Base-by-base conservation (phyloP, 2,329 filamentous ascomycete genomes). In the Neoarthrinium moseri region DNA sequence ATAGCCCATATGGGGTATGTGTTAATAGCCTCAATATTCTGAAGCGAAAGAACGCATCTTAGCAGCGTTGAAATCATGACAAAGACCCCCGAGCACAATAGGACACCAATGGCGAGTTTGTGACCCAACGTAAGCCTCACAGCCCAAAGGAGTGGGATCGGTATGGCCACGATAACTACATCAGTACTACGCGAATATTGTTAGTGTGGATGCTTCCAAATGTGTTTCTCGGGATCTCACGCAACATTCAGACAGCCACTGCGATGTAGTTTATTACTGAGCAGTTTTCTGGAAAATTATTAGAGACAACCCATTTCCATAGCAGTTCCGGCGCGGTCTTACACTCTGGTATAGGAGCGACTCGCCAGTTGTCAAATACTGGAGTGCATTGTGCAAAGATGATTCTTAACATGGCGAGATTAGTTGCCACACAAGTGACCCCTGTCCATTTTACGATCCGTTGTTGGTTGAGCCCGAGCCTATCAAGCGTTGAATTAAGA, bases 61-160 rank as follows among this genome's bases (percentile, higher is more conserved):
- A 73, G 56, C 0, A 73, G 49, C 1, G 69, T 65, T 18, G 69
- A 68, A 6, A 66, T 51, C 48, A 73, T 70, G 45, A 72, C 64
- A 48, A 73, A 73, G n/a, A 73, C 30, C 4, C 70, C 69, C 3
- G 69, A 67, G 41, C 66, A 73, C 10, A 73, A 66, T 0, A 71
- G 57, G 4, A 69, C 23, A 1, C 63, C 62, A 34, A 71, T 65
- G 13, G 67, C 53, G 3, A 72, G 15, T 53, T 73, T 72, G 43
- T 66, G 57, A 30, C 60, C 56, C 4, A 66, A 33, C 18, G 55
- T 61, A 43, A 72, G 57, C 37, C 67, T 67, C 2, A 70, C 67
- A 36, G 61, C 66, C 59, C 62, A 66, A 3, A 73, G 49, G 3
- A 73, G 47, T 8, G 70, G 68, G 1, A 73, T 24, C 0, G 70